These are phyloP conservation scores for Setaria viridis DNA, from an alignment of 202 grass and related monocot genomes.

Conservation along the genomic window DNA sequence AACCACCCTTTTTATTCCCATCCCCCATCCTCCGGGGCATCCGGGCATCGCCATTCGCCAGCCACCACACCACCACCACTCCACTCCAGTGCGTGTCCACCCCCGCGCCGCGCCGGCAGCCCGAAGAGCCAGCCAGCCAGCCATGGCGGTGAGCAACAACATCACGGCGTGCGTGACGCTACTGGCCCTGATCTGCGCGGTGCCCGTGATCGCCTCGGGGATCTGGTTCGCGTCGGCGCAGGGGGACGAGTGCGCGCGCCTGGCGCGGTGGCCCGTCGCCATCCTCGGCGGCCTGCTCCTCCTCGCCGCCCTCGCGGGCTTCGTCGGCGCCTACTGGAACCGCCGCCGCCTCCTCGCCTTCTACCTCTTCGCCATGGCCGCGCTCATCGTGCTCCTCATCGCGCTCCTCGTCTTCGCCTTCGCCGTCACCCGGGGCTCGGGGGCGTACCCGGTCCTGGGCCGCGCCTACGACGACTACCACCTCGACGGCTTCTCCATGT, in stretches of 20 bases:
- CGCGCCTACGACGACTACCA: constrained; percentile 78
- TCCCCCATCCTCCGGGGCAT: not conserved
- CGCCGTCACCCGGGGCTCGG: constrained; percentile 70
- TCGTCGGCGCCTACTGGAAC: constrained; percentile 90
- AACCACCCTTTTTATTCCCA: constrained; percentile 5
- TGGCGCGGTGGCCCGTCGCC: constrained; percentile 82
- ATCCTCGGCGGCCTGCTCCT: constrained; percentile 76
- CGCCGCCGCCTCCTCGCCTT: constrained; percentile 74
- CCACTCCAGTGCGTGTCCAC: not conserved
- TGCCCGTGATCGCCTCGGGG: constrained; percentile 73
- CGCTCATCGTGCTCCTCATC: constrained; percentile 67
- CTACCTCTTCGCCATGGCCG: constrained; percentile 88
- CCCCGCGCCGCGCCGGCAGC: not conserved
- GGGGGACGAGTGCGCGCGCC: constrained; percentile 77
- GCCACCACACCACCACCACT: not conserved
- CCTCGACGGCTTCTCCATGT: constrained; percentile 79
- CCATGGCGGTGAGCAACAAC: constrained; percentile 95
- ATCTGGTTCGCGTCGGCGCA: constrained; percentile 84
- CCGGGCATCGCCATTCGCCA: not conserved
- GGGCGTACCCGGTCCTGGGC: constrained; percentile 61
- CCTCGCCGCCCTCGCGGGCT: constrained; percentile 72
- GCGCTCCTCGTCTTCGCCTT: constrained; percentile 75
- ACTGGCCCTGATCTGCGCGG: constrained; percentile 74
- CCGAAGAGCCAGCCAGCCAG: not conserved
- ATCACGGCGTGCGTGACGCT: constrained; percentile 85